Percentiles rank a stretch among this genome's conserved stretches.
Evolutionary conservation across 108 stramenopile species (phyloP).

Genomic region (Cyclotella sp.): DNA sequence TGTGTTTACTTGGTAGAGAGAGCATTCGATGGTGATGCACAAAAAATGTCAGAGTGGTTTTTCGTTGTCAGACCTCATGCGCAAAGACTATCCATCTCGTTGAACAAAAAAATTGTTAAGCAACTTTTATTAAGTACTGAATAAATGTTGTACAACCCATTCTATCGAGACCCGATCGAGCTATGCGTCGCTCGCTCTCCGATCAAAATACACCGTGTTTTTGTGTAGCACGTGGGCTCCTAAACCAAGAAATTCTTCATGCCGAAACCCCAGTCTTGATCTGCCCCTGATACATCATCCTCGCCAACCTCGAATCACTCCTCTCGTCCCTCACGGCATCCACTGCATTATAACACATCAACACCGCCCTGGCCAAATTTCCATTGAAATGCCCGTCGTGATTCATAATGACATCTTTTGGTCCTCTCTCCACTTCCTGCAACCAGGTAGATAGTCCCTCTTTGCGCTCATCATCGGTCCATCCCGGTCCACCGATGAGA

Average conservation of each 20-base stretch:
- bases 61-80: too few species aligned
- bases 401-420: slow-evolving; percentile 29
- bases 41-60: too few species aligned
- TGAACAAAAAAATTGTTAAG: too few species aligned
- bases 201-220: too few species aligned
- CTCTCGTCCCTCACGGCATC: slow-evolving; percentile 64
- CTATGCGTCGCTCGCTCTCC: too few species aligned
- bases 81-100: too few species aligned
- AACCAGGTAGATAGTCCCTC: slow-evolving; percentile 67
- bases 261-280: not conserved
- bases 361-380: slow-evolving; percentile 72
- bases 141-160: too few species aligned
- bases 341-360: slow-evolving; percentile 72
- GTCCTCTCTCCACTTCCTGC: slow-evolving; percentile 51
- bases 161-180: too few species aligned
- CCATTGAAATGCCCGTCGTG: slow-evolving; percentile 63
- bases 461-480: slow-evolving; percentile 67
- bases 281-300: slow-evolving; percentile 56
- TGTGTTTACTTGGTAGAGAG: too few species aligned
- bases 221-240: too few species aligned
- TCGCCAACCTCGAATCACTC: slow-evolving; percentile 56
- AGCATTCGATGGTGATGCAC: too few species aligned
- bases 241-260: not conserved
- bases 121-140: too few species aligned
- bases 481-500: slow-evolving; percentile 63